Conservation (phyloP, 106 monocot genomes). For the Dendrobium officinale region DNA sequence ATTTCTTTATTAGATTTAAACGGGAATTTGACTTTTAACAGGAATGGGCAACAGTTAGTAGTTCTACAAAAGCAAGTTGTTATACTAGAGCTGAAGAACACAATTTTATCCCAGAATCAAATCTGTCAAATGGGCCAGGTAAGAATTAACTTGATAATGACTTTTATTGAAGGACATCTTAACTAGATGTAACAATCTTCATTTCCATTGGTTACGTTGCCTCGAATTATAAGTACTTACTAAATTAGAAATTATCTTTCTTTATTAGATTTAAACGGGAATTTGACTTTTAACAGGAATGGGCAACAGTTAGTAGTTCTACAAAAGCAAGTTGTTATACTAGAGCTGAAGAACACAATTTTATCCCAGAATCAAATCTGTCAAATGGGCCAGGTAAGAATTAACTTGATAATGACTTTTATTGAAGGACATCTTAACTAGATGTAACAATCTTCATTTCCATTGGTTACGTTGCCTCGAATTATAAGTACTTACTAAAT, state of each 20-base stretch:
- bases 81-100: neutral
- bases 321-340: neutral
- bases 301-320: no score
- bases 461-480: neutral
- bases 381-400: neutral
- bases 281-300: no score
- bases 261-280: no score
- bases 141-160: neutral
- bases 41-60: no score
- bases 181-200: neutral
- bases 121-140: neutral
- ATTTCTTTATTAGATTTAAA: no score
- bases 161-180: neutral
- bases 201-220: neutral
- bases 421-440: neutral
- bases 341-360: neutral
- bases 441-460: neutral
- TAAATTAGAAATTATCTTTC: neutral
- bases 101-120: neutral
- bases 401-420: neutral
- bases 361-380: neutral
- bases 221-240: neutral
- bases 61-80: neutral
- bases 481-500: neutral
- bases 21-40: no score